phyloP scores from a whole-genome alignment of 1,284 basidiomycete genomes.

The Termitomyces sp. region DNA sequence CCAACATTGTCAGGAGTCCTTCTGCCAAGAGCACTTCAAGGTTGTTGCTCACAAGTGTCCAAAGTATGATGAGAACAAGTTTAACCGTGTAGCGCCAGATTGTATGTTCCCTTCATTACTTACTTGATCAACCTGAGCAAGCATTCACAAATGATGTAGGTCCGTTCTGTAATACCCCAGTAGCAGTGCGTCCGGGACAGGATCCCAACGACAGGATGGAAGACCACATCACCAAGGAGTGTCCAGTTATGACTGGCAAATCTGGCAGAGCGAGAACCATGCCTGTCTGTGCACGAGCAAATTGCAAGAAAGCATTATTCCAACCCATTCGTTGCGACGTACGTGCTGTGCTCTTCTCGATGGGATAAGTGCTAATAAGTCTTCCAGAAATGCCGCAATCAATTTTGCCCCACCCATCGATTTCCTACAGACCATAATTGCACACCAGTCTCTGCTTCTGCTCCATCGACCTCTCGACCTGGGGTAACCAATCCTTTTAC shows the following conservation, averaged over 20 bases:
- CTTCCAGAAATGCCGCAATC: conserved; percentile 56
- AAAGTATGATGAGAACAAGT: conserved; percentile 63
- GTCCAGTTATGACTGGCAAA: conserved; percentile 62
- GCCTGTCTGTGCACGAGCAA: conserved; percentile 55
- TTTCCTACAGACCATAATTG: conserved; percentile 68
- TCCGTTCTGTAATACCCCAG: conserved; percentile 66
- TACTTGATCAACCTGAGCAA: not conserved
- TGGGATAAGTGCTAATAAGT: not conserved
- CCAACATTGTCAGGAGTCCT: conserved; percentile 60
- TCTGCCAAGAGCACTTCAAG: conserved; percentile 72
- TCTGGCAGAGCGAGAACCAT: conserved; percentile 41
- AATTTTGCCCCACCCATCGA: conserved; percentile 71
- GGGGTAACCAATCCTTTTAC: conserved; percentile 19
- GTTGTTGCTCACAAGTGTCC: conserved; percentile 60
- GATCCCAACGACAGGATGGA: conserved; percentile 78
- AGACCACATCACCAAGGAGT: conserved; percentile 58
- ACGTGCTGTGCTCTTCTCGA: conserved; percentile 25
- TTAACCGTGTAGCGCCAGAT: conserved; percentile 67
- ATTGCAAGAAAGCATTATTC: conserved; percentile 69
- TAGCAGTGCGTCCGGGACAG: conserved; percentile 66
- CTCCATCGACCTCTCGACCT: conserved; percentile 18
- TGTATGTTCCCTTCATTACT: conserved; percentile 40
- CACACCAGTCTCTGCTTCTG: conserved; percentile 22
- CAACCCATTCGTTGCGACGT: conserved; percentile 70
- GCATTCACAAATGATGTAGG: conserved; percentile 33